Percentiles rank a stretch among this genome's conserved stretches.
phyloP scores from a whole-genome alignment of 75 land plant genomes.

The Isoetes taiwanensis region DNA sequence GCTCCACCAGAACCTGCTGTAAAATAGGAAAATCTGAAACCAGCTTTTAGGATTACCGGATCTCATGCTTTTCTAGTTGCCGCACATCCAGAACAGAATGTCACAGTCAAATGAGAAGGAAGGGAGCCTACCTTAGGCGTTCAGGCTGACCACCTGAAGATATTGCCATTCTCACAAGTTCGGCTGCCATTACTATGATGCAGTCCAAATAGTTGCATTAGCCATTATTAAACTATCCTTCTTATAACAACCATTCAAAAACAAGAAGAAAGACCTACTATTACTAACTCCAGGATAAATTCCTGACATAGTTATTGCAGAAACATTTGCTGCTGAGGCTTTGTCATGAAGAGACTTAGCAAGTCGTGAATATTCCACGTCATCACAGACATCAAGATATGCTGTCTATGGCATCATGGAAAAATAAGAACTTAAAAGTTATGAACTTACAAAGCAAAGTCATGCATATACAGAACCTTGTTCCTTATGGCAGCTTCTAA shows the following conservation, averaged over 20 bases:
- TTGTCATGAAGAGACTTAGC: slow-evolving; percentile 57
- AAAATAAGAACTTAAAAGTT: background rate
- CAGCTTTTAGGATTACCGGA: background rate
- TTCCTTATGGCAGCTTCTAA: slow-evolving; percentile 72
- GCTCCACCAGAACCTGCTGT: slow-evolving; percentile 98
- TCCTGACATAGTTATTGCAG: slow-evolving; percentile 82
- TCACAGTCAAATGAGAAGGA: background rate
- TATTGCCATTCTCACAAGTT: slow-evolving; percentile 33
- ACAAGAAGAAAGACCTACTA: slow-evolving; percentile 28
- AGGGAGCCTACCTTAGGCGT: slow-evolving; percentile 31
- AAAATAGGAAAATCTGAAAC: slow-evolving; percentile 73
- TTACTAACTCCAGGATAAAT: slow-evolving; percentile 97
- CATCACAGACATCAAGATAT: slow-evolving; percentile 94
- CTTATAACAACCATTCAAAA: no score
- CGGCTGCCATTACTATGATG: slow-evolving; percentile 93
- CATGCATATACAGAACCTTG: slow-evolving; percentile 23
- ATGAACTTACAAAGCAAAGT: background rate
- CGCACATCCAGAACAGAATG: background rate
- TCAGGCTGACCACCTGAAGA: slow-evolving; percentile 5
- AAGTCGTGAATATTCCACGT: slow-evolving; percentile 42
- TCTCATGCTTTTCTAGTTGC: background rate
- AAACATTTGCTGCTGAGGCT: slow-evolving; percentile 52
- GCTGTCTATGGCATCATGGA: slow-evolving; percentile 42
- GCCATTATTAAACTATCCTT: no score
- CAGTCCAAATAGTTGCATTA: background rate